These are phyloP conservation scores for Rehmannia glutinosa DNA, from an alignment of 257 asterid genomes.

Conservation along the genomic window DNA sequence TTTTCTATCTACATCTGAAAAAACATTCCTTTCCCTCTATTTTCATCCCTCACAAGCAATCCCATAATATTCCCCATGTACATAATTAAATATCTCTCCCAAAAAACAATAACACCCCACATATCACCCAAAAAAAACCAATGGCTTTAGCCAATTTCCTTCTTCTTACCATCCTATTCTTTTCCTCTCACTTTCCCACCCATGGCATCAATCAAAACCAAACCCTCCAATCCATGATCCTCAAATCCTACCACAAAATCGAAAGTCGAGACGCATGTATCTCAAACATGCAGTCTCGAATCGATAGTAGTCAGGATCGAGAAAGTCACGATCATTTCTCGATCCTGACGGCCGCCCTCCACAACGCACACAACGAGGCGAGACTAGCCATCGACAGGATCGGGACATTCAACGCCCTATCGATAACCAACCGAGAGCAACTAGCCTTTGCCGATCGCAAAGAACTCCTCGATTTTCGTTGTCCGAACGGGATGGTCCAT, in stretches of 20 bases:
- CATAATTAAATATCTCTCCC: background rate
- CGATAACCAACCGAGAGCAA: conserved; percentile 66
- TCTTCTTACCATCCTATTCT: conserved; percentile 16
- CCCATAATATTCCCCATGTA: conserved; percentile 12
- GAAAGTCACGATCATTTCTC: conserved; percentile 20
- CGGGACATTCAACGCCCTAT: conserved; percentile 60
- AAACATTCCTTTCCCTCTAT: conserved; percentile 39
- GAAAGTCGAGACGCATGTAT: conserved; percentile 50
- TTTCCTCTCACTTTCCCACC: conserved; percentile 31
- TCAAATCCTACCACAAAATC: conserved; percentile 51
- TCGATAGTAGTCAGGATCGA: too few species aligned
- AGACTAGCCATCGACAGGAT: conserved; percentile 47
- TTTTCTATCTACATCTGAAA: conserved; percentile 20
- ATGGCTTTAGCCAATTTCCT: conserved; percentile 34
- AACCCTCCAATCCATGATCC: conserved; percentile 49
- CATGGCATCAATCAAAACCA: conserved; percentile 30
- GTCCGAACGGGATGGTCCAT: conserved; percentile 82
- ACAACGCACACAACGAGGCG: conserved; percentile 56
- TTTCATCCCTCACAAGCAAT: conserved; percentile 48
- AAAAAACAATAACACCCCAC: background rate
- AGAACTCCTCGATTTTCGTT: conserved; percentile 90
- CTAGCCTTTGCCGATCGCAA: conserved; percentile 84
- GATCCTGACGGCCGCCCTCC: conserved; percentile 59
- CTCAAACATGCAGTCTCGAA: conserved; percentile 38
- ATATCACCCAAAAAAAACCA: background rate